Evolutionary conservation across 2,329 filamentous ascomycete genomes (phyloP).

Genomic region (Neoarthrinium moseri): DNA sequence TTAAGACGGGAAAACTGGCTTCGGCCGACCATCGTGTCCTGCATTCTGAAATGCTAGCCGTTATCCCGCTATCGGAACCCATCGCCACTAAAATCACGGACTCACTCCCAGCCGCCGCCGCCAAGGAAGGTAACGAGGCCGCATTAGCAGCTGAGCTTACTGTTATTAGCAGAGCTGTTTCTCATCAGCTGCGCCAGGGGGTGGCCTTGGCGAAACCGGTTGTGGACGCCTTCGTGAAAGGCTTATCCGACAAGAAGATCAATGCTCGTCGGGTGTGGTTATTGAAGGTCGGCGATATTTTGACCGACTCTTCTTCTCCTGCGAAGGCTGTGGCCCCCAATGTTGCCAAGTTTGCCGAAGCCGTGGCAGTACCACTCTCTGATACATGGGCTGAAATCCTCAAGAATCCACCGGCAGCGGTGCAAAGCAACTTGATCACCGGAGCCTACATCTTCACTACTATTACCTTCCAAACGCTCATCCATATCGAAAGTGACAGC

Average conservation of each 20-base stretch:
- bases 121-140: slow-evolving; percentile 86
- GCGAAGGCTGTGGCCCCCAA: slow-evolving; percentile 45
- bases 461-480: slow-evolving; percentile 55
- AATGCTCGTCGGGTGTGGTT: slow-evolving; percentile 79
- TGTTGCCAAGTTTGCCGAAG: slow-evolving; percentile 50
- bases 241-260: slow-evolving; percentile 80
- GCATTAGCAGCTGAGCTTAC: slow-evolving; percentile 75
- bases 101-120: slow-evolving; percentile 65
- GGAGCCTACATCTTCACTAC: slow-evolving; percentile 74
- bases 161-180: slow-evolving; percentile 65
- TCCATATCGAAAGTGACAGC: slow-evolving; percentile 53
- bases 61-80: slow-evolving; percentile 57
- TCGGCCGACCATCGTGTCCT: slow-evolving; percentile 81
- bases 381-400: slow-evolving; percentile 76
- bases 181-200: slow-evolving; percentile 59
- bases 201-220: slow-evolving; percentile 64
- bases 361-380: slow-evolving; percentile 53
- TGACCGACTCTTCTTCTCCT: slow-evolving; percentile 56
- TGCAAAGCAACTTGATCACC: slow-evolving; percentile 79
- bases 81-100: slow-evolving; percentile 66
- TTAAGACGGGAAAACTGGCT: slow-evolving; percentile 82
- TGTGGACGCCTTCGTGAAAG: slow-evolving; percentile 74
- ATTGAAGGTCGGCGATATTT: slow-evolving; percentile 67
- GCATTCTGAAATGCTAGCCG: slow-evolving; percentile 76
- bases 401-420: slow-evolving; percentile 73